Evolutionary conservation across 2,329 filamentous ascomycete species (phyloP), one percentile per base, ranked within the genome.

Genomic region (Penicillium sp.): DNA sequence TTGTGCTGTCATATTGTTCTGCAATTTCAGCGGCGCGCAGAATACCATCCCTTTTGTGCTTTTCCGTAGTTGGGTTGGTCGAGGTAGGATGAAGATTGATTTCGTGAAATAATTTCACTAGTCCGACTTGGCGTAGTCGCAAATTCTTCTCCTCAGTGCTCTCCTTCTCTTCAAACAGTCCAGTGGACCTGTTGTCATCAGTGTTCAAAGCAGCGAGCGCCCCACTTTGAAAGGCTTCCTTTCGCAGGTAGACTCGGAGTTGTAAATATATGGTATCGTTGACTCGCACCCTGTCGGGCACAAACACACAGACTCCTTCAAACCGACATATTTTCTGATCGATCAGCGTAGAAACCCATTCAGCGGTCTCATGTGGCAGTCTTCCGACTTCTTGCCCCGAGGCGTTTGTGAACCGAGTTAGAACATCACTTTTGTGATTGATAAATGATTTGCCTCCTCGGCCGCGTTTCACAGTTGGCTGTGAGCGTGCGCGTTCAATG

Each of bases 211-310:
- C 59, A 35, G 54, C 48, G 49, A 91, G 86, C 3, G 79, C 79
- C 4, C 77, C 79, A 41, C 79, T 80, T 47, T 87, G 82, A 65
- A 99, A 97, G 0, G 91, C 88, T 18, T 83, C 83, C 55, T 79
- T 83, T 16, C 94, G 79, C 38, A 99, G 72, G 52, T 82, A 96
- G 67, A 89, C 94, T 51, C 83, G 82, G 42, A 99, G 75, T 70
- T 99, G 94, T 7, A 99, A 73, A 65, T 93, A 96, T n/a, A 99
- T 82, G 0, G 91, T 97, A 65, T 99, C 94, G 66, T 96, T 96
- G 9, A 92, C 94, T 47, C 90, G 82, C 46, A 97, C 74, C 45
- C 84, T 80, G 53, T 97, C 93, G 0, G 92, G 92, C 0, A 90
- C 90, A 71, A 89, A 97, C 2, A 99, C 91, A 66, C 91, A 96